Evolutionary conservation across 2,329 filamentous ascomycete species (phyloP).

Genomic region (Cordyceps tenuipes): DNA sequence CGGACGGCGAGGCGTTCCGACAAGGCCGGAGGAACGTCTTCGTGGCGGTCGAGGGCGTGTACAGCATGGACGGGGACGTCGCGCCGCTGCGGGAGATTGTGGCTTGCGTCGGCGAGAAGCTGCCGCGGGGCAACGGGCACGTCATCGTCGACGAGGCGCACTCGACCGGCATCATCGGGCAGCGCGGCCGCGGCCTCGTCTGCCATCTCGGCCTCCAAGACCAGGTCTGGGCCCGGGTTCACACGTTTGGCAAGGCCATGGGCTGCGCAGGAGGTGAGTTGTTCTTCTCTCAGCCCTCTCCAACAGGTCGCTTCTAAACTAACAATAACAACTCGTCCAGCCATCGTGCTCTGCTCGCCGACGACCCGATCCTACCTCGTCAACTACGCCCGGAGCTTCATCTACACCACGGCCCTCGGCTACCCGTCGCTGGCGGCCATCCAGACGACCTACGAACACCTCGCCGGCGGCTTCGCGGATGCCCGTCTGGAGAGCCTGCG

Average conservation of each 20-base stretch:
- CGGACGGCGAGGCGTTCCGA: conserved; percentile 24
- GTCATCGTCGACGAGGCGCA: conserved; percentile 64
- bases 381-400: conserved; percentile 67
- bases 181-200: conserved; percentile 49
- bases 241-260: conserved; percentile 62
- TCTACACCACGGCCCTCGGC: conserved; percentile 65
- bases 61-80: conserved; percentile 79
- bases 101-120: conserved; percentile 41
- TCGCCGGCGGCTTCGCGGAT: conserved; percentile 42
- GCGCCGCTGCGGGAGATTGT: conserved; percentile 55
- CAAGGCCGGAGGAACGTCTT: conserved; percentile 47
- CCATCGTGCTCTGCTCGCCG: conserved; percentile 53
- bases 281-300: neutral
- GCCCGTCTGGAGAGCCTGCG: conserved; percentile 24
- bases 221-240: conserved; percentile 48
- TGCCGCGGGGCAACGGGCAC: conserved; percentile 51
- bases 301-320: too few relatives aligned
- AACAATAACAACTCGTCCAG: conserved; percentile 14
- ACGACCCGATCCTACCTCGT: conserved; percentile 56
- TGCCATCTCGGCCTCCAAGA: conserved; percentile 46
- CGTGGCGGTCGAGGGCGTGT: conserved; percentile 61
- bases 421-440: conserved; percentile 54
- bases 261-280: conserved; percentile 61
- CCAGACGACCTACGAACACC: conserved; percentile 46
- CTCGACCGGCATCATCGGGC: conserved; percentile 52